These are phyloP conservation scores for Neckera pumila DNA, from an alignment of 225 moss, liverwort and hornwort species.

Conservation along the genomic window DNA sequence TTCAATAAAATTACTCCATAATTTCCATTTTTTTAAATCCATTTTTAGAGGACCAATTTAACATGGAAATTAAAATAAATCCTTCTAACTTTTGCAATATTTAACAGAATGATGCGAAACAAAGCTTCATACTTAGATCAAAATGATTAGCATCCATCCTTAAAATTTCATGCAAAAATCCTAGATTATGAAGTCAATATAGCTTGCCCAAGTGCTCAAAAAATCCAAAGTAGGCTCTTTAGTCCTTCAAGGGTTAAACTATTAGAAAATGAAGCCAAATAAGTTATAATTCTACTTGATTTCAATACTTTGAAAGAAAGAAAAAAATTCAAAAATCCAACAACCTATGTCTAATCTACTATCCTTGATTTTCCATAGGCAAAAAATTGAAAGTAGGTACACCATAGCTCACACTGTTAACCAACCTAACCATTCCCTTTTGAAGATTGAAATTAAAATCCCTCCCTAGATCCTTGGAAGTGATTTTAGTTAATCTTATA, in stretches of 20 bases:
- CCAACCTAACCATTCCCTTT: no score
- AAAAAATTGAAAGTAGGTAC: background rate
- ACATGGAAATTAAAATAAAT: background rate
- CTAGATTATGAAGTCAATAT: no score
- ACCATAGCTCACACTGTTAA: background rate
- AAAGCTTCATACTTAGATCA: background rate
- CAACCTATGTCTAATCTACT: no score
- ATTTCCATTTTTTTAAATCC: background rate
- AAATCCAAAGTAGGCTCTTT: background rate
- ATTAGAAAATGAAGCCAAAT: background rate
- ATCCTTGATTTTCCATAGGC: accelerated
- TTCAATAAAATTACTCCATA: background rate
- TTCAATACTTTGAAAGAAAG: background rate
- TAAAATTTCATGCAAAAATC: no score
- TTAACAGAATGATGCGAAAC: accelerated
- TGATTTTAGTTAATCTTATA: background rate
- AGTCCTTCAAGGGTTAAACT: accelerated
- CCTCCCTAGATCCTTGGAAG: accelerated
- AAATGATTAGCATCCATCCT: background rate
- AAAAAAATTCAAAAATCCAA: background rate
- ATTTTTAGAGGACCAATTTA: background rate
- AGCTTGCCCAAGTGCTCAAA: accelerated
- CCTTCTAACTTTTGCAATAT: background rate
- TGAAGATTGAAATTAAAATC: background rate
- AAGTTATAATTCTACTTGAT: background rate